Conservation (phyloP, 176 grass and related monocot genomes). For the Ampelocalamus luodianensis region DNA sequence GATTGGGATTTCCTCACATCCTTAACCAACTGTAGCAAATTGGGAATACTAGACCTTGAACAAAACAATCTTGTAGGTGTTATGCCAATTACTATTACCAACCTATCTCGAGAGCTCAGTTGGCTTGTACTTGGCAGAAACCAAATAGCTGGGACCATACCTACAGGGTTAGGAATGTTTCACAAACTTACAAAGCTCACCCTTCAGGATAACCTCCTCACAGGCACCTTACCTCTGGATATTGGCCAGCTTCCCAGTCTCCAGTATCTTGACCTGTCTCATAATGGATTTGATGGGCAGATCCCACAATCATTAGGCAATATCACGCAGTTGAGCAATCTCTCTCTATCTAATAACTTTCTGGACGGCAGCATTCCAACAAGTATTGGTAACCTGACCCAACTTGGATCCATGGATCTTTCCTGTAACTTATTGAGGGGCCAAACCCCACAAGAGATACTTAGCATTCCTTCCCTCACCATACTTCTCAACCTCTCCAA, state of each 20-base stretch:
- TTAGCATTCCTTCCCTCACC: background rate
- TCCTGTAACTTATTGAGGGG: background rate
- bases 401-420: background rate
- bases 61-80: constrained; percentile 3
- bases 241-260: constrained; percentile 9
- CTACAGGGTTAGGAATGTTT: background rate
- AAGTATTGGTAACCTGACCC: background rate
- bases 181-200: background rate
- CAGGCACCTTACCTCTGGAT: background rate
- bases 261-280: background rate
- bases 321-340: too few species aligned
- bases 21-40: constrained; percentile 16
- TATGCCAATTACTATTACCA: constrained; percentile 5
- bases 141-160: constrained; percentile 3
- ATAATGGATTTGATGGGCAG: background rate
- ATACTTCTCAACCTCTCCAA: constrained; percentile 33
- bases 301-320: too few species aligned
- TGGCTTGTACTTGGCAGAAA: background rate
- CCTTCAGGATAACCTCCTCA: background rate
- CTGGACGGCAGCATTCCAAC: too few species aligned
- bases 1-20: constrained; percentile 15
- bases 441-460: background rate
- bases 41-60: background rate
- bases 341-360: too few species aligned
- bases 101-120: background rate